These are phyloP conservation scores for Symbiodinium pilosum DNA, from an alignment of 73 alveolate genomes.

Conservation along the genomic window DNA sequence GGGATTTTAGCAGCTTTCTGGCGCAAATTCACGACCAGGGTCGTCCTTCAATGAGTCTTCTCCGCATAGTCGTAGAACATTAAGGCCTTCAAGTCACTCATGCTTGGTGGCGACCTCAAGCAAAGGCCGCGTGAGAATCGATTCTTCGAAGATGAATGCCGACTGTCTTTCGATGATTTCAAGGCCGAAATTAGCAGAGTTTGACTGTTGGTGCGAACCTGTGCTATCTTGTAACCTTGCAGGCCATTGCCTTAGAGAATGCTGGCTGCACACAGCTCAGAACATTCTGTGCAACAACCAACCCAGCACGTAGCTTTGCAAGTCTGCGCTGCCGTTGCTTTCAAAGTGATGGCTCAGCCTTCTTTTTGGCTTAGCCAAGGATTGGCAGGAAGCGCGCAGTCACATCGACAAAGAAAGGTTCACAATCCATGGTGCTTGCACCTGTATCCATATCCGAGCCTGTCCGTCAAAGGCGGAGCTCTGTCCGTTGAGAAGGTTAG, in stretches of 20 bases:
- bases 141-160: conserved; percentile 1
- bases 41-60: no score
- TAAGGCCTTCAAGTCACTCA: no score
- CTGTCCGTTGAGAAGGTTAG: conserved; percentile 31
- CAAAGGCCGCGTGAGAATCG: conserved; percentile 26
- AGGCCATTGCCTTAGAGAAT: no score
- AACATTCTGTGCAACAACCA: neutral
- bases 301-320: neutral
- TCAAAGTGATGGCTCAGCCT: neutral
- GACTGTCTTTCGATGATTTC: conserved; percentile 22
- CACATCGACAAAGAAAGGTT: neutral
- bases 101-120: neutral
- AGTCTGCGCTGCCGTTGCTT: no score
- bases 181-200: neutral
- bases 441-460: neutral
- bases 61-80: no score
- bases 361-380: neutral
- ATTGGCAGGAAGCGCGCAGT: conserved; percentile 50
- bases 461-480: conserved; percentile 22
- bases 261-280: neutral
- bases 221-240: no score
- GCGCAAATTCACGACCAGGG: no score
- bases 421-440: neutral
- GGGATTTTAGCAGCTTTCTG: neutral
- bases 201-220: no score